Evolutionary conservation across 495 filamentous ascomycete genomes (phyloP).

Genomic region (Aspergillus incahuasiensis): DNA sequence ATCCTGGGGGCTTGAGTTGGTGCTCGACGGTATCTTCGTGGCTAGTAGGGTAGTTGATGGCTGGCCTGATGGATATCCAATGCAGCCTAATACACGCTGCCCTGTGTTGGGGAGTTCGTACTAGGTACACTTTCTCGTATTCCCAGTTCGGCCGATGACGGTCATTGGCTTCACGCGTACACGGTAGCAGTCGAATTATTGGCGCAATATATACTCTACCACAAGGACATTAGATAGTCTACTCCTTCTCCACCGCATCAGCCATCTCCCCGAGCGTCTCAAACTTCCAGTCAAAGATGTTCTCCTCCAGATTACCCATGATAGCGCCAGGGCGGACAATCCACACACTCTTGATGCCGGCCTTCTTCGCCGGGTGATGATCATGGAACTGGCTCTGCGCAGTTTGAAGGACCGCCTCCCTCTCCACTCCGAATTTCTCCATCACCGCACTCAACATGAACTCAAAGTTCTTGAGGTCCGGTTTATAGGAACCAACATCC

Average conservation of each 20-base stretch:
- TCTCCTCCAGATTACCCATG: slow-evolving; percentile 40
- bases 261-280: slow-evolving; percentile 68
- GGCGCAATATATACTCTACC: too few relatives aligned
- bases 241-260: slow-evolving; percentile 54
- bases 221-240: too few relatives aligned
- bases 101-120: too few relatives aligned
- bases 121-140: too few relatives aligned
- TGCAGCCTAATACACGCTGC: too few relatives aligned
- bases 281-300: slow-evolving; percentile 56
- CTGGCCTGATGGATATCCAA: too few relatives aligned
- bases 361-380: slow-evolving; percentile 60
- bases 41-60: too few relatives aligned
- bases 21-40: too few relatives aligned
- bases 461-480: slow-evolving; percentile 59
- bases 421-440: slow-evolving; percentile 50
- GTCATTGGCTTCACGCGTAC: too few relatives aligned
- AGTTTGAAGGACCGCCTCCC: slow-evolving; percentile 58
- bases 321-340: slow-evolving; percentile 54
- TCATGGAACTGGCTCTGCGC: slow-evolving; percentile 68
- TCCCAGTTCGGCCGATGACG: too few relatives aligned
- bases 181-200: too few relatives aligned
- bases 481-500: slow-evolving; percentile 74
- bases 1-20: too few relatives aligned
- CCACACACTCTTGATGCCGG: slow-evolving; percentile 64
- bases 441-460: slow-evolving; percentile 55